Evolutionary conservation across 139 green algal genomes (phyloP), one percentile per base, ranked within the genome.

Genomic region (Chlamydomonas sphaeroides): DNA sequence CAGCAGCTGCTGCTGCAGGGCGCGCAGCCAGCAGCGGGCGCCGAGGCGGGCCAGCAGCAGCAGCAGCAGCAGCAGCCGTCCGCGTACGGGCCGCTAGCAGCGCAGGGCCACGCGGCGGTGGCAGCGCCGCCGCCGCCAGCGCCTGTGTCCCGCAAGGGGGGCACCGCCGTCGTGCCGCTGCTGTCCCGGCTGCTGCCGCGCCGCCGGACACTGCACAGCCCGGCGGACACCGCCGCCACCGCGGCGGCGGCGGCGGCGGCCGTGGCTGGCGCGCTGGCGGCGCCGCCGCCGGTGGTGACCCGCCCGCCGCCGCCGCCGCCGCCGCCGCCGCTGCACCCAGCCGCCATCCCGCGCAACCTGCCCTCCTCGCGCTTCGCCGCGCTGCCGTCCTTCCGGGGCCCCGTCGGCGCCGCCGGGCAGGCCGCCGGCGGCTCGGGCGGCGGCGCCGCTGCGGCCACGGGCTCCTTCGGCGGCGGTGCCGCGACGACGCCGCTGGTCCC

Each of bases 391-490:
- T 17, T 17, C 49, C 49, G 18, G 49, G 49, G 18, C 7, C 18
- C 49, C 7, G 49, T 20, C 49, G 49, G 18, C 5, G 49, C 49
- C 7, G 49, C 7, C 49, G 49, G 18, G 21, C 18, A 17, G 18
- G 23, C 56, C 2, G 56, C 56, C 25, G 56, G 17, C 2, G 56
- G 17, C 56, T 84, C 32, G 89, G 85, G 21, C 42, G 92, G 41
- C 48, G 38, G 4, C 33, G 68, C 4, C 18, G 41, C 63, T 0
- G 76, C 39, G 63, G 45, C 65, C 33, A 69, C 88, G 28, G 59
- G 79, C 32, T 66, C 84, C 38, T 86, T 85, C 39, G 42, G 89
- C 45, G 49, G 85, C 68, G 56, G 67, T 4, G 15, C 56, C 17
- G 25, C 56, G 36, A 71, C 18, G 32, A 32, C 39, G 25, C 36